phyloP scores from a whole-genome alignment of 306 rosid genomes.

The Quercus mongolica region DNA sequence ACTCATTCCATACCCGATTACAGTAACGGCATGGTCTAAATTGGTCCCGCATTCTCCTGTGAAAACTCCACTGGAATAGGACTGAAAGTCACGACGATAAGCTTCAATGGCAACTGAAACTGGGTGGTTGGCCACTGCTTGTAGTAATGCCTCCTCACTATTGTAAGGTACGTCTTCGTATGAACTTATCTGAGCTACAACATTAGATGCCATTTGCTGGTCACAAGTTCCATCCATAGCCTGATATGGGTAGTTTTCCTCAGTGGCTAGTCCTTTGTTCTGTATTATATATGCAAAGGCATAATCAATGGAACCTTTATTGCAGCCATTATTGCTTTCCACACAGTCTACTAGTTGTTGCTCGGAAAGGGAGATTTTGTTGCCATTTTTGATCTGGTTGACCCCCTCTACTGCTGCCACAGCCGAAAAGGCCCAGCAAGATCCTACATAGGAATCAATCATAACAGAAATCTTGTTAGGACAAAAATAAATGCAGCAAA shows the following conservation, averaged over 20 bases:
- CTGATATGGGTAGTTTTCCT: slow-evolving; percentile 13
- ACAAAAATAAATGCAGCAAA: too few species aligned
- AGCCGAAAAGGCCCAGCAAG: too few species aligned
- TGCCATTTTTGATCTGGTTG: too few species aligned
- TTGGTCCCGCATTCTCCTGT: too few species aligned
- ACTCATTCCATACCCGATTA: too few species aligned
- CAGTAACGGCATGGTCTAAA: too few species aligned
- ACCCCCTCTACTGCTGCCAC: too few species aligned
- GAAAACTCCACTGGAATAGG: too few species aligned
- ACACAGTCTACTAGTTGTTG: slow-evolving; percentile 35
- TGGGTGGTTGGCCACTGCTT: background rate
- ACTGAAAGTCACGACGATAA: too few species aligned
- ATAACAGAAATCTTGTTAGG: too few species aligned
- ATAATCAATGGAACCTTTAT: background rate
- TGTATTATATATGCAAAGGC: background rate
- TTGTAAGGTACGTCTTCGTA: slow-evolving; percentile 13
- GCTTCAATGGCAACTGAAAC: too few species aligned
- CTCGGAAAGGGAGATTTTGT: slow-evolving; percentile 4
- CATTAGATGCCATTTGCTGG: background rate
- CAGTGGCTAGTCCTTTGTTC: slow-evolving; percentile 7
- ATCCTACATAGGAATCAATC: too few species aligned
- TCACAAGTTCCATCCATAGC: background rate
- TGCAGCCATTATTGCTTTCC: background rate
- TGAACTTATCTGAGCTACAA: slow-evolving; percentile 10
- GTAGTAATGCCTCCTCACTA: slow-evolving; percentile 12